These are phyloP conservation scores for Suhomyces ambrosiae DNA, from an alignment of 1,139 yeast species.

Conservation along the genomic window DNA sequence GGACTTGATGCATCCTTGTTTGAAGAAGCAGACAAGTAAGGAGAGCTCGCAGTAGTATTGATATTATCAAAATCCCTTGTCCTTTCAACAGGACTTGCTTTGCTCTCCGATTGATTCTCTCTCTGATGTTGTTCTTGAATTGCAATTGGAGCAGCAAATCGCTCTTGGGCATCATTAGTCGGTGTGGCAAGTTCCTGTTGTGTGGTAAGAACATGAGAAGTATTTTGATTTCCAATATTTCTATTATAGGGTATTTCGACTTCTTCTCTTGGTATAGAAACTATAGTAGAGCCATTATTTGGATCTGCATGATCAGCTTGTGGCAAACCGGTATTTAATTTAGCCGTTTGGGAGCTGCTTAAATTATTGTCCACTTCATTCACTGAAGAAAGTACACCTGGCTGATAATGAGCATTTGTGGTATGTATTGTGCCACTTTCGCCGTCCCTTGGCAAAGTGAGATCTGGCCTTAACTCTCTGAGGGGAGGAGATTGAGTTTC, in stretches of 20 bases:
- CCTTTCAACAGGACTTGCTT: constrained; percentile 1
- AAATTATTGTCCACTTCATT: too few relatives aligned
- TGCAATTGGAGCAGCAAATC: not conserved
- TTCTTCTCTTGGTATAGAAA: too few relatives aligned
- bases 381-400: too few relatives aligned
- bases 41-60: constrained; percentile 9
- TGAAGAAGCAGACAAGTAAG: constrained; percentile 10
- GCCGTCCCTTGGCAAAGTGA: not conserved
- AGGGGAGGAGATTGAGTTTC: not conserved
- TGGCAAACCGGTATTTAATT: not conserved
- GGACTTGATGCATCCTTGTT: constrained; percentile 2
- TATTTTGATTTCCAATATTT: too few relatives aligned
- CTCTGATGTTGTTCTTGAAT: too few relatives aligned
- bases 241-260: too few relatives aligned
- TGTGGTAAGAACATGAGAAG: too few relatives aligned
- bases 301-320: too few relatives aligned
- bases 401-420: not conserved
- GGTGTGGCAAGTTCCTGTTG: not conserved
- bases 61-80: constrained; percentile 1
- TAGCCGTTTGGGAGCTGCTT: not conserved
- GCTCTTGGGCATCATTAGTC: not conserved
- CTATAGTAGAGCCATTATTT: too few relatives aligned
- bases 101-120: too few relatives aligned
- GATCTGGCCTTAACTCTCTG: constrained; percentile 8
- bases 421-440: not conserved